Base-by-base conservation (phyloP, 2,329 filamentous ascomycete genomes). In the Fusarium irregulare region DNA sequence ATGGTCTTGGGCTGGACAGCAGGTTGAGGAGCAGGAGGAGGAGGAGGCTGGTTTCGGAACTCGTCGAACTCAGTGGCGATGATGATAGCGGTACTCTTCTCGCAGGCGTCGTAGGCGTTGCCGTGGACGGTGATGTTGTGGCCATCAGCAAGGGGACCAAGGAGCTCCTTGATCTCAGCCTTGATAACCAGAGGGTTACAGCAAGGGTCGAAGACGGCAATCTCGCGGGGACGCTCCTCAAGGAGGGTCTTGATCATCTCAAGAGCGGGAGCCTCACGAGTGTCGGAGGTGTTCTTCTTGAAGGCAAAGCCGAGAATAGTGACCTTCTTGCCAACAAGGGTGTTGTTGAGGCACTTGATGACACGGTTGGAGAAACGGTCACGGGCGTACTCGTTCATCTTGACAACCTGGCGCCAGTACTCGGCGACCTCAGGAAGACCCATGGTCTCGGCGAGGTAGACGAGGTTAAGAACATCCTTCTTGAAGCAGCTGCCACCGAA, bases 401-500 rank as follows among this genome's bases (percentile, higher is more conserved):
- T 86, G 65, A 93, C 86, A 5, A 95, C 91, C 60, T 89, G 86
- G 64, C 85, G 84, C 92, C 92, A 95, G 81, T 94, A 94, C 68
- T 89, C 86, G 34, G 89, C 91, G 1, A 94, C 91, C 73, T 94
- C 90, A 6, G 86, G 85, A 13, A 94, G 83, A 54, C 90, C 87
- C 57, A 93, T 83, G 4, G 86, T 88, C 73, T 93, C 89, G 18
- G 92, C 89, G 30, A 94, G 84, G 79, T 94, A 93, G 20, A 90
- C 87, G 40, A 95, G 82, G 78, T 87, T 92, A 50, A 92, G 83
- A 44, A 94, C 88, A 76, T 95, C 92, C 80, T 95, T 95, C 78
- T 91, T 89, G 84, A 95, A 94, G 80, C 92, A 95, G 65, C 89
- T 92, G 21, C 92, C 92, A 57, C 92, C 92, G 74, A 94, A 95